phyloP scores from a whole-genome alignment of 2,329 filamentous ascomycete species.

The Talaromyces rugulosus region DNA sequence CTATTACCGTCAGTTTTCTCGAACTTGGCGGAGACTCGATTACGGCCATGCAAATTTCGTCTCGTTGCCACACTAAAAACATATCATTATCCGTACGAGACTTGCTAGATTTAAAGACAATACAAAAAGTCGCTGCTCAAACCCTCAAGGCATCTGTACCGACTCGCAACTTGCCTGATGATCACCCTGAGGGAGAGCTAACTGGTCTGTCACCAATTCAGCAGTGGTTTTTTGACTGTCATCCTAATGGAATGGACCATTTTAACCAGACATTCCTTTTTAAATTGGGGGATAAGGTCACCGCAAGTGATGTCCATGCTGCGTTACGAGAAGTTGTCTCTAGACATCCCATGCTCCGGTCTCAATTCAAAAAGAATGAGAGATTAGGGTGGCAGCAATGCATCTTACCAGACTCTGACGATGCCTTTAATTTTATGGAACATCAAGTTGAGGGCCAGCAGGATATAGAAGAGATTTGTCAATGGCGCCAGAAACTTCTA shows the following conservation, averaged over 20 bases:
- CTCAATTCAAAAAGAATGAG: conserved; percentile 13
- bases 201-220: conserved; percentile 17
- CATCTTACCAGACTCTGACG: not conserved
- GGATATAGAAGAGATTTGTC: not conserved
- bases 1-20: conserved; percentile 25
- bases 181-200: not conserved
- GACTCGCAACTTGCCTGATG: not conserved
- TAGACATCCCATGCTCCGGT: conserved; percentile 18
- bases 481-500: not conserved
- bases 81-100: not conserved
- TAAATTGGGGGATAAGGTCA: not conserved
- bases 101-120: not conserved
- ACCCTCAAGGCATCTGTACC: not conserved
- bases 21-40: conserved; percentile 22
- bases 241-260: conserved; percentile 13
- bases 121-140: not conserved
- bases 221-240: conserved; percentile 14
- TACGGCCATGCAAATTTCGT: conserved; percentile 18
- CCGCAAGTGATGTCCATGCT: conserved; percentile 1
- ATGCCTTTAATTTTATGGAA: not conserved
- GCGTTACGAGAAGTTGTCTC: conserved; percentile 12
- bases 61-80: not conserved
- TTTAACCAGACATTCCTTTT: conserved; percentile 17
- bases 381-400: conserved; percentile 11
- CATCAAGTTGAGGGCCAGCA: not conserved